Evolutionary conservation across 2,329 filamentous ascomycete species (phyloP).

Genomic region (Pseudohalonectria lignicola): DNA sequence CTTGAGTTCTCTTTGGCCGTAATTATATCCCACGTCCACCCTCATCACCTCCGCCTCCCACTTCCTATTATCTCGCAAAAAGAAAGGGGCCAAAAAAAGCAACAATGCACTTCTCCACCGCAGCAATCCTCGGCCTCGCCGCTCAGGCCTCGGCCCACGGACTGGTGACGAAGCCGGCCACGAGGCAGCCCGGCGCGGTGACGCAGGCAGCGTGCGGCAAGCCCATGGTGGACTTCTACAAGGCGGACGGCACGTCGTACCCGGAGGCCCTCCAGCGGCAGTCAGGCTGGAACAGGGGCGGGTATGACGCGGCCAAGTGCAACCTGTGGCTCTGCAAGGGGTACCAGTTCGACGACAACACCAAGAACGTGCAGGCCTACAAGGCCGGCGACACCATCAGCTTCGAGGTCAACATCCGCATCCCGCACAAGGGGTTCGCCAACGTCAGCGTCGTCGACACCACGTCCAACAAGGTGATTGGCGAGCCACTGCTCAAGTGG

Average conservation of each 20-base stretch:
- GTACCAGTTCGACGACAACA: slow-evolving; percentile 27
- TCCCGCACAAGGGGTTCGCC: slow-evolving; percentile 33
- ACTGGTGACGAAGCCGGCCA: slow-evolving; percentile 13
- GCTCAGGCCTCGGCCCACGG: slow-evolving; percentile 13
- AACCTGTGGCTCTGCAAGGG: slow-evolving; percentile 28
- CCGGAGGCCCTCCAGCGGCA: slow-evolving; percentile 18
- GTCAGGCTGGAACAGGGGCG: slow-evolving; percentile 10
- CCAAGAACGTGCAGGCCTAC: slow-evolving; percentile 22
- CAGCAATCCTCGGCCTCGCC: slow-evolving; percentile 9
- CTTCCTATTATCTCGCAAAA: too few species aligned
- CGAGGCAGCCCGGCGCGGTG: slow-evolving; percentile 13
- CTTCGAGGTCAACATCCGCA: slow-evolving; percentile 29
- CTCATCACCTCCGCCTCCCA: too few species aligned
- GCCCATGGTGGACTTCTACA: slow-evolving; percentile 18
- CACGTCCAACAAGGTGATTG: slow-evolving; percentile 33
- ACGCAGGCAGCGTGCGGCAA: slow-evolving; percentile 17
- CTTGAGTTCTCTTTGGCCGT: background rate
- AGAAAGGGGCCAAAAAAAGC: background rate
- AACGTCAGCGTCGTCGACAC: slow-evolving; percentile 38
- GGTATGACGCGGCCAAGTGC: slow-evolving; percentile 16
- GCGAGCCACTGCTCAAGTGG: slow-evolving; percentile 22
- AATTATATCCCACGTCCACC: too few species aligned
- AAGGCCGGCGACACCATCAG: slow-evolving; percentile 28
- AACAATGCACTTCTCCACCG: background rate
- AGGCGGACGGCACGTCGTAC: slow-evolving; percentile 20